phyloP scores from a whole-genome alignment of 441 rosid species.

The Euphorbia schlechtendalii region DNA sequence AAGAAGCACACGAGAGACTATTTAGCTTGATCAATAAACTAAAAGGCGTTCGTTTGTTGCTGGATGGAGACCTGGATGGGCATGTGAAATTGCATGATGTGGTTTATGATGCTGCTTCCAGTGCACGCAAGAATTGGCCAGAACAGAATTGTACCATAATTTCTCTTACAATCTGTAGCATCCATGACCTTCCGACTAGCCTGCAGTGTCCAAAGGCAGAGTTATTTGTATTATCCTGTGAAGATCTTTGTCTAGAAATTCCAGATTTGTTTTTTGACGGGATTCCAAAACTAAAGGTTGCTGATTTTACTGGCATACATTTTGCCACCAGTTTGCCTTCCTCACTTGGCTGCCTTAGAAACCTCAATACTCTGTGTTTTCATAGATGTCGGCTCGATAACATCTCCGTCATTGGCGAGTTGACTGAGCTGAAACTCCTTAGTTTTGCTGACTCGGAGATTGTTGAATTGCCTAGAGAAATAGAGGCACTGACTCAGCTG shows the following conservation, averaged over 20 bases:
- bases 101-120: conserved; percentile 8
- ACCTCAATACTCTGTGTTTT: conserved; percentile 18
- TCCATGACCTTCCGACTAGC: background rate
- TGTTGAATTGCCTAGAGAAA: background rate
- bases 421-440: conserved; percentile 17
- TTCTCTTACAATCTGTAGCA: background rate
- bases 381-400: conserved; percentile 4
- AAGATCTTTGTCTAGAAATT: background rate
- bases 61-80: background rate
- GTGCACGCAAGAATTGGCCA: background rate
- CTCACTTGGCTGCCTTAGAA: conserved; percentile 10
- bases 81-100: conserved; percentile 3
- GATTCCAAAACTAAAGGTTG: conserved; percentile 11
- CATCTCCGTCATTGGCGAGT: conserved; percentile 12
- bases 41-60: background rate
- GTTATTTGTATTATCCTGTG: background rate
- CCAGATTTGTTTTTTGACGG: too few species aligned
- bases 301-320: background rate
- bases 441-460: conserved; percentile 7
- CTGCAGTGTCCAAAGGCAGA: conserved; percentile 13
- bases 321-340: conserved; percentile 12
- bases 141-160: background rate
- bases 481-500: conserved; percentile 11
- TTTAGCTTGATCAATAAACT: background rate
- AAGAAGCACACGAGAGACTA: background rate